These are phyloP conservation scores for Rhipidocladum racemiflorum DNA, from an alignment of 176 grass and related monocot species.

Conservation along the genomic window DNA sequence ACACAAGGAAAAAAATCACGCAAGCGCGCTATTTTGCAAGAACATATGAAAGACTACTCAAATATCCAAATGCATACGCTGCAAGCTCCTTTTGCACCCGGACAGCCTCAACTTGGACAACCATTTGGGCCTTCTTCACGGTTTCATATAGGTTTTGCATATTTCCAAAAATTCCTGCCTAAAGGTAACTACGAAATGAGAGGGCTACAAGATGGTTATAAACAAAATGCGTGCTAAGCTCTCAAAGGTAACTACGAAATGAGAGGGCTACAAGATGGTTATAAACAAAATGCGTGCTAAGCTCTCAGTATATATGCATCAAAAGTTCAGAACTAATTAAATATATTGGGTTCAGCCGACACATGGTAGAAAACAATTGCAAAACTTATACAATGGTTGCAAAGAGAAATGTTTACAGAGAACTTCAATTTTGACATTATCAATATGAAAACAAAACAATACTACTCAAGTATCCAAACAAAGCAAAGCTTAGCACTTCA, in stretches of 20 bases:
- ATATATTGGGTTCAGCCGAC: neutral
- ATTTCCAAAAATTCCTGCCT: conserved; percentile 89
- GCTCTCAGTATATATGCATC: conserved; percentile 4
- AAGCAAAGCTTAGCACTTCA: neutral
- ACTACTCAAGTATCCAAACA: neutral
- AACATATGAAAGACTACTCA: conserved; percentile 31
- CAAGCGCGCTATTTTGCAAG: neutral
- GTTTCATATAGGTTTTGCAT: conserved; percentile 99
- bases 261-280: conserved; percentile 13
- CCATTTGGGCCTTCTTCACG: conserved; percentile 98
- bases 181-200: conserved; percentile 14
- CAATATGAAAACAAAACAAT: neutral
- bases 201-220: conserved; percentile 6
- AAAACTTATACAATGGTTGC: neutral
- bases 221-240: neutral
- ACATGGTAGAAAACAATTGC: neutral
- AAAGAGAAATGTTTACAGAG: neutral
- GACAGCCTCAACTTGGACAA: conserved; percentile 98
- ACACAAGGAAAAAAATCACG: conserved; percentile 16
- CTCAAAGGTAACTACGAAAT: neutral
- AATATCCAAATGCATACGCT: conserved; percentile 58
- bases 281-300: neutral
- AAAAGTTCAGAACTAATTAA: conserved; percentile 9
- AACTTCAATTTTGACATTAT: conserved; percentile 6
- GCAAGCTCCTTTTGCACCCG: conserved; percentile 97